Percentiles rank a stretch among this genome's conserved stretches.
Evolutionary conservation across 148 eudicot species (phyloP).

Genomic region (Rhododendron kiyosumense): DNA sequence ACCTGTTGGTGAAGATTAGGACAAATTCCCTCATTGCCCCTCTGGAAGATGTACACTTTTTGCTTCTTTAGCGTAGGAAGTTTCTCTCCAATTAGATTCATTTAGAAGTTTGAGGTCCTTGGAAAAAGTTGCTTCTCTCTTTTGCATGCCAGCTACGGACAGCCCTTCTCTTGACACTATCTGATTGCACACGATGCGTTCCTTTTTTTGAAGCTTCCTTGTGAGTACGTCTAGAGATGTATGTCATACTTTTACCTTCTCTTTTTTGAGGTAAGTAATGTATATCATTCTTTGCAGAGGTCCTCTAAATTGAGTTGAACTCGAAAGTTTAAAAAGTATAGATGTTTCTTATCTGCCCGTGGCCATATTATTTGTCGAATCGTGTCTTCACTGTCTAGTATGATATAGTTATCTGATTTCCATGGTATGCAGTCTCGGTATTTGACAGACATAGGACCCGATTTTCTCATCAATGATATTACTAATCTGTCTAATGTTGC

Average conservation of each 20-base stretch:
- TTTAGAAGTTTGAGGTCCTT: not conserved
- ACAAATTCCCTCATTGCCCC: not conserved
- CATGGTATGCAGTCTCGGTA: not conserved
- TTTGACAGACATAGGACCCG: not conserved
- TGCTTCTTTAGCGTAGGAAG: not conserved
- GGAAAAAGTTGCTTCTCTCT: not conserved
- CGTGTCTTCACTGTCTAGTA: not conserved
- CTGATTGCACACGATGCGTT: not conserved
- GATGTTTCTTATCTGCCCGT: not conserved
- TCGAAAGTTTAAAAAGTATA: not conserved
- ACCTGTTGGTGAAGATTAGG: not conserved
- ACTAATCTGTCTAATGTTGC: not conserved
- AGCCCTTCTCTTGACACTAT: not conserved
- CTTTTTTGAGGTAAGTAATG: not conserved
- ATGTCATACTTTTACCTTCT: not conserved
- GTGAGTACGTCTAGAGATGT: not conserved
- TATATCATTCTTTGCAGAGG: not conserved
- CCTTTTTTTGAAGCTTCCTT: not conserved
- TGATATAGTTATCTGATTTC: not conserved
- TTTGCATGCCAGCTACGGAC: not conserved
- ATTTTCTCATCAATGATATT: not conserved
- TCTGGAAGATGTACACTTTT: not conserved
- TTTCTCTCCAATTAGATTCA: not conserved
- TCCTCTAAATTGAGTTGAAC: not conserved
- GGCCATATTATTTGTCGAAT: not conserved